Percentiles rank a stretch among this genome's conserved stretches.
Evolutionary conservation across 305 asterid genomes (phyloP).

Genomic region (Fraxinus velutina): DNA sequence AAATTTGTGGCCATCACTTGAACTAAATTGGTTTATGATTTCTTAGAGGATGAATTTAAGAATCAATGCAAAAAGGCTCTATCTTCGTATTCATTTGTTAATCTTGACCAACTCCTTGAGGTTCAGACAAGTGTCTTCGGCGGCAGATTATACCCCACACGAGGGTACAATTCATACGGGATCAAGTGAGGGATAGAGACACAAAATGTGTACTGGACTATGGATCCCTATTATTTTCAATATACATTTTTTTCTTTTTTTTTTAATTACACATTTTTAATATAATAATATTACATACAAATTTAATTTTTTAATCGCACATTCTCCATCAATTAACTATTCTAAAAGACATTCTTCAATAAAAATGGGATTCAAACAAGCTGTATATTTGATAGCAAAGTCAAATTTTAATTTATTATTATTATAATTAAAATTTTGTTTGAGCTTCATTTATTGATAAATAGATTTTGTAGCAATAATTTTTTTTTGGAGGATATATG

Average conservation of each 20-base stretch:
- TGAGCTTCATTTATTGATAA: not conserved
- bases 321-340: too few relatives aligned
- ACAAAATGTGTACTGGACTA: not conserved
- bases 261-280: too few relatives aligned
- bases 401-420: too few relatives aligned
- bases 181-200: not conserved
- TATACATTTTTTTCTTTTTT: too few relatives aligned
- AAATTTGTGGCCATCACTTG: slow-evolving; percentile 46
- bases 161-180: not conserved
- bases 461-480: not conserved
- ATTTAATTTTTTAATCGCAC: too few relatives aligned
- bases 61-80: not conserved
- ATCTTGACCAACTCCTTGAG: not conserved
- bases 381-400: not conserved
- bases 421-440: too few relatives aligned
- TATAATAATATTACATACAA: too few relatives aligned
- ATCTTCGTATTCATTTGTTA: not conserved
- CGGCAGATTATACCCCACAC: not conserved
- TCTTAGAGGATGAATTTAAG: not conserved
- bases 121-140: not conserved
- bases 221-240: too few relatives aligned
- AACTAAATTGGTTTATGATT: not conserved
- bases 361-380: too few relatives aligned
- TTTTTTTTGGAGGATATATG: not conserved
- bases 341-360: too few relatives aligned